A percentile compares a stretch with the other conserved stretches of the same genome.
Conservation (phyloP, 106 monocot species). For the Allium fistulosum region DNA sequence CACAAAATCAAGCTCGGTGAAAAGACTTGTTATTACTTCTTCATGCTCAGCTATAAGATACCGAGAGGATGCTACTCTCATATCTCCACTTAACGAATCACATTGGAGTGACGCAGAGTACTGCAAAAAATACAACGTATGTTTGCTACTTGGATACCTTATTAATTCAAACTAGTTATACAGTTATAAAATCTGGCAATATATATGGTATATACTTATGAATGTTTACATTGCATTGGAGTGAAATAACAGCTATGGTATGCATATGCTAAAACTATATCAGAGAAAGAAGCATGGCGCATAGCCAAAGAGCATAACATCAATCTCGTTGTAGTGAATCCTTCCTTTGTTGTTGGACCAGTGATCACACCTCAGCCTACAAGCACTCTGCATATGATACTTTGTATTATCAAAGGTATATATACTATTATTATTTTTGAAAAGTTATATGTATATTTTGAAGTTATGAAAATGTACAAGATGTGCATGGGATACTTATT, state of each 20-base stretch:
- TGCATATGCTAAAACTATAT: slow-evolving; percentile 75
- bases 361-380: slow-evolving; percentile 53
- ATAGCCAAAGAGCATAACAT: slow-evolving; percentile 35
- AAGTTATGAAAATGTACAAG: not conserved
- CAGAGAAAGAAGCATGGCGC: slow-evolving; percentile 80
- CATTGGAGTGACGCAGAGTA: slow-evolving; percentile 85
- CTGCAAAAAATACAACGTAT: slow-evolving; percentile 64
- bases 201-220: no score
- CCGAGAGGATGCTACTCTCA: slow-evolving; percentile 27
- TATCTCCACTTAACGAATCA: slow-evolving; percentile 69
- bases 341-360: slow-evolving; percentile 79
- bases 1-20: slow-evolving; percentile 38
- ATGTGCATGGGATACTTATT: not conserved
- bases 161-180: not conserved
- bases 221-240: not conserved
- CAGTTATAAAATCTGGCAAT: not conserved
- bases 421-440: not conserved
- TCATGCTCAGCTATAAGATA: slow-evolving; percentile 76
- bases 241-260: slow-evolving; percentile 55
- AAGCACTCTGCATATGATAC: slow-evolving; percentile 50
- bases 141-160: not conserved
- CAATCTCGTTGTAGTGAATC: slow-evolving; percentile 79
- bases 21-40: slow-evolving; percentile 80
- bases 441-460: slow-evolving; percentile 1
- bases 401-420: slow-evolving; percentile 51